Percentiles rank a stretch among this genome's conserved stretches.
These are phyloP conservation scores for Phaeoacremonium minimum DNA, from an alignment of 2,329 filamentous ascomycete genomes.

Conservation along the genomic window DNA sequence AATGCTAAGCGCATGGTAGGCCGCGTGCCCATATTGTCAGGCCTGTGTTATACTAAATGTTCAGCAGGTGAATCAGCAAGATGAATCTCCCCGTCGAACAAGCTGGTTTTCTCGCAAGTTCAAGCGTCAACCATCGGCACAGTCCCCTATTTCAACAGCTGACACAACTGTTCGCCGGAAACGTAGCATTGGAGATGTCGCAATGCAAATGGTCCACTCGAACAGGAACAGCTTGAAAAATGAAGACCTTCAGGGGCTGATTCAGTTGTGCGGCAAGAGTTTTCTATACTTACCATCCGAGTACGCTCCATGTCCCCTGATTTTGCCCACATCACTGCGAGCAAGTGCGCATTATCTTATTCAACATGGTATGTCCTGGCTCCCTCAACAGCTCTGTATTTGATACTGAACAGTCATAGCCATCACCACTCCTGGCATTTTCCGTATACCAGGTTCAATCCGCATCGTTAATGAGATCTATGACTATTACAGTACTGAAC, in stretches of 20 bases:
- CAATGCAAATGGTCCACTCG: constrained; percentile 36
- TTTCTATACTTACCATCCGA: constrained; percentile 56
- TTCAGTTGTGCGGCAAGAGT: constrained; percentile 60
- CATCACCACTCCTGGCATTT: constrained; percentile 52
- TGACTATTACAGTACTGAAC: constrained; percentile 56
- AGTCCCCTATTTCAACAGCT: neutral
- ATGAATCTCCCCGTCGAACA: constrained; percentile 6
- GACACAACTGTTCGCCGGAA: constrained; percentile 32
- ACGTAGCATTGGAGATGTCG: constrained; percentile 53
- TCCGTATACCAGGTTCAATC: constrained; percentile 58
- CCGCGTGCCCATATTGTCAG: no score
- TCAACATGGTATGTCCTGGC: constrained; percentile 45
- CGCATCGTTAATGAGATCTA: constrained; percentile 54
- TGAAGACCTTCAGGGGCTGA: constrained; percentile 52
- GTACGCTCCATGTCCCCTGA: constrained; percentile 51
- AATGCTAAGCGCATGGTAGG: no score
- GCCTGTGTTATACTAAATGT: neutral
- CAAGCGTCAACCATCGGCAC: constrained; percentile 18
- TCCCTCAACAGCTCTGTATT: neutral
- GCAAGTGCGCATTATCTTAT: constrained; percentile 62
- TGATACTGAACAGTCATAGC: constrained; percentile 16
- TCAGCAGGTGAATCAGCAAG: constrained; percentile 8
- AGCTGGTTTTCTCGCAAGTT: constrained; percentile 26
- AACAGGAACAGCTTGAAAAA: constrained; percentile 41
- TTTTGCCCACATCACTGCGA: constrained; percentile 62